phyloP scores from a whole-genome alignment of 106 monocot genomes.

The Apostasia ramifera region DNA sequence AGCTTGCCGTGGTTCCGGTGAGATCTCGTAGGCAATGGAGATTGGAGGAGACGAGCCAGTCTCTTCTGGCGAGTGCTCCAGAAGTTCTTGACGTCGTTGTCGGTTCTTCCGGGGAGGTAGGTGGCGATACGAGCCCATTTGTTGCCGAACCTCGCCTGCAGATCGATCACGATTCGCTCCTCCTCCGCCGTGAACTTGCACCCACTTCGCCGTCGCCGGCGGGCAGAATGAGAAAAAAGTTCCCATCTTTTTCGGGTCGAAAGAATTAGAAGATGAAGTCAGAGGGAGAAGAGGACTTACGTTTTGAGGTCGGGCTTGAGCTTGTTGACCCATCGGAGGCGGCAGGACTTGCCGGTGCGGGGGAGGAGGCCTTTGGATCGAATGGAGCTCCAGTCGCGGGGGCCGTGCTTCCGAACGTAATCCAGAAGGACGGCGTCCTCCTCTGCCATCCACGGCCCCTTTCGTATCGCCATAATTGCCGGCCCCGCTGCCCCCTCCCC shows the following conservation, averaged over 20 bases:
- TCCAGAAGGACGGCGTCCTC: slow-evolving; percentile 69
- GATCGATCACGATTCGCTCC: slow-evolving; percentile 58
- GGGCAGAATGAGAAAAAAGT: neutral
- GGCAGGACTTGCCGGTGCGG: slow-evolving; percentile 92
- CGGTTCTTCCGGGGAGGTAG: slow-evolving; percentile 66
- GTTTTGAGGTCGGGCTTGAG: slow-evolving; percentile 74
- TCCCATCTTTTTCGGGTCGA: neutral
- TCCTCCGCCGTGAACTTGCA: slow-evolving; percentile 79
- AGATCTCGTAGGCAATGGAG: slow-evolving; percentile 10
- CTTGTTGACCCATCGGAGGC: slow-evolving; percentile 92
- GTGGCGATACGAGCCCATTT: slow-evolving; percentile 84
- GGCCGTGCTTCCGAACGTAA: slow-evolving; percentile 52
- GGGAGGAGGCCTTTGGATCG: slow-evolving; percentile 76
- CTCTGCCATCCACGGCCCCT: slow-evolving; percentile 72
- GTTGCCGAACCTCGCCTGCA: slow-evolving; percentile 67
- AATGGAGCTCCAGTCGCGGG: slow-evolving; percentile 92
- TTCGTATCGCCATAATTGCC: slow-evolving; percentile 18
- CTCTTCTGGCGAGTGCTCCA: slow-evolving; percentile 93
- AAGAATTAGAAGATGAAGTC: neutral
- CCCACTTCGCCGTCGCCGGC: slow-evolving; percentile 21
- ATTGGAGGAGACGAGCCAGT: slow-evolving; percentile 44
- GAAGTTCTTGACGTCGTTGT: slow-evolving; percentile 92
- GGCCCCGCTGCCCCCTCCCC: neutral
- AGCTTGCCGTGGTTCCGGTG: slow-evolving; percentile 15
- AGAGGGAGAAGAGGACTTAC: slow-evolving; percentile 16